A percentile compares a stretch with the other conserved stretches of the same genome.
Conservation (phyloP, 352 stramenopile genomes). For the Phytopythium ostracodes region DNA sequence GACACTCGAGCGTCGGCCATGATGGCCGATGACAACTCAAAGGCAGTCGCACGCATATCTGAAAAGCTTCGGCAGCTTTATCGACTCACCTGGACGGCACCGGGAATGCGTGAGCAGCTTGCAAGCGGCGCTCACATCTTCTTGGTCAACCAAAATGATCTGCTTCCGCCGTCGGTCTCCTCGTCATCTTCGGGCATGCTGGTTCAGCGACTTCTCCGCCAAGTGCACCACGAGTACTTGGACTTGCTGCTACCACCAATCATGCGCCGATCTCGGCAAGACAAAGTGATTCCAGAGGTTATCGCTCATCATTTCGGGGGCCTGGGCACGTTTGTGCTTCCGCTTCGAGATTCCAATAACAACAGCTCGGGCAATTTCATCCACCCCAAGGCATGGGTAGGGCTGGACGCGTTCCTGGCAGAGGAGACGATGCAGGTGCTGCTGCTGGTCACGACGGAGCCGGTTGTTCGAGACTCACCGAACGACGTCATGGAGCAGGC, state of each 20-base stretch:
- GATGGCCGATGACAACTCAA: neutral
- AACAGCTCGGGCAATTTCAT: constrained; percentile 7
- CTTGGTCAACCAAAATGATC: constrained; percentile 30
- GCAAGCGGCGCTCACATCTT: constrained; percentile 45
- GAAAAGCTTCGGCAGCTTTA: constrained; percentile 47
- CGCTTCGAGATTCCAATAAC: constrained; percentile 10
- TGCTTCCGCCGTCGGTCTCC: constrained; percentile 11
- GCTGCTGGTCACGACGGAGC: constrained; percentile 28
- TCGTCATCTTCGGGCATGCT: constrained; percentile 18
- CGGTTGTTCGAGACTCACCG: constrained; percentile 44
- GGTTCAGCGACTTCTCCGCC: constrained; percentile 14
- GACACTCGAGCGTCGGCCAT: neutral
- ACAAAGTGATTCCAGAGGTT: constrained; percentile 15
- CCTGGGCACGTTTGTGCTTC: constrained; percentile 53
- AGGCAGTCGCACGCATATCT: constrained; percentile 10
- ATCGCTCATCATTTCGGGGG: constrained; percentile 33
- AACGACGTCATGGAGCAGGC: constrained; percentile 46
- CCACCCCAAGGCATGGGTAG: constrained; percentile 20
- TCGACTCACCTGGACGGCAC: constrained; percentile 50
- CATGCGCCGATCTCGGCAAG: constrained; percentile 27
- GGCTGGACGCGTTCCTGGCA: constrained; percentile 28
- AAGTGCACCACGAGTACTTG: constrained; percentile 41
- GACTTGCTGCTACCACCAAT: constrained; percentile 49
- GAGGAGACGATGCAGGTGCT: constrained; percentile 27
- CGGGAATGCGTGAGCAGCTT: constrained; percentile 40